Evolutionary conservation across 805 yeast species (phyloP).

Genomic region (Suhomyces xylopsoci): DNA sequence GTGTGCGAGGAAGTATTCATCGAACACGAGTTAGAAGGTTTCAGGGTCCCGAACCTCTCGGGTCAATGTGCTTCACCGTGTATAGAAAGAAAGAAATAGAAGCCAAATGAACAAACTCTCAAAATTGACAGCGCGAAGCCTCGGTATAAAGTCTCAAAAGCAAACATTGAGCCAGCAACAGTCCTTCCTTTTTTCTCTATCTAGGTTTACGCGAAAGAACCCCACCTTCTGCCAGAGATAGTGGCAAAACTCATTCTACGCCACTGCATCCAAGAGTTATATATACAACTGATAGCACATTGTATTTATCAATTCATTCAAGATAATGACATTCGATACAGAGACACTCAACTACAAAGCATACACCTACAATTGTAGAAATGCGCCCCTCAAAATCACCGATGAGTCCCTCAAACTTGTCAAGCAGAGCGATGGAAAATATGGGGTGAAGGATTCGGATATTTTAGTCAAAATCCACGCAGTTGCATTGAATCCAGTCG

Average conservation of each 20-base stretch:
- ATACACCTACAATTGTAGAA: conserved; percentile 16
- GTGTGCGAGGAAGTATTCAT: background rate
- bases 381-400: conserved; percentile 11
- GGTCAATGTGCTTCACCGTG: too few relatives aligned
- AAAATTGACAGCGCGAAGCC: background rate
- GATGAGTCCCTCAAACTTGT: conserved; percentile 9
- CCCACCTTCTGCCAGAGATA: background rate
- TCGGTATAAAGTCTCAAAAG: background rate
- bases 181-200: background rate
- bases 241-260: background rate
- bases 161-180: background rate
- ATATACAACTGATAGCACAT: background rate
- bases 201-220: background rate
- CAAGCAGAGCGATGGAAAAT: conserved; percentile 12
- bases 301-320: background rate
- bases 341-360: conserved; percentile 19
- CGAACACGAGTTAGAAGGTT: background rate
- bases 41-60: background rate
- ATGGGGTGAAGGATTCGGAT: conserved; percentile 12
- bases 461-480: conserved; percentile 30
- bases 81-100: background rate
- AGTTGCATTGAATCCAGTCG: conserved; percentile 36
- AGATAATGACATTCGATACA: conserved; percentile 10
- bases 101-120: background rate
- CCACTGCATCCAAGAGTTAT: background rate